Evolutionary conservation across 2,329 filamentous ascomycete genomes (phyloP), one percentile per base, ranked within the genome.

Genomic region (Falciphora oryzae): DNA sequence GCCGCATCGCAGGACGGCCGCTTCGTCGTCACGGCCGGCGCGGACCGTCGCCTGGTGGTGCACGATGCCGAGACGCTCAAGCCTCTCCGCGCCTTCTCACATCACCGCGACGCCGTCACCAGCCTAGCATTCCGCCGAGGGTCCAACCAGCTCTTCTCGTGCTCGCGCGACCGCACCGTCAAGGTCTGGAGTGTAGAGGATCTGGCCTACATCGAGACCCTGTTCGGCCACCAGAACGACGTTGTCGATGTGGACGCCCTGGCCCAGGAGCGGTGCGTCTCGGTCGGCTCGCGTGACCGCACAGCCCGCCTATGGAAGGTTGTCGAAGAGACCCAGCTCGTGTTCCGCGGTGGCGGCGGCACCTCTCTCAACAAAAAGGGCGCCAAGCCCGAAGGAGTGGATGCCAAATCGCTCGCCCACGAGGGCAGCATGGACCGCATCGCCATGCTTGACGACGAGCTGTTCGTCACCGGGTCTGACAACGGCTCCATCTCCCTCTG

Each of bases 241-340:
- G 90, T 98, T 6, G 83, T 94, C 53, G 91, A 93, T 72, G 86
- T 99, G 64, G 90, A 91, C 68, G 89, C 92, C 28, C 83, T 96
- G 67, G 88, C 89, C 2, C 88, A 93, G 70, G 95, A 98, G 76
- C 89, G 92, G 61, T 97, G 95, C 74, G 84, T 98, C 66, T 95
- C 89, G 67, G 95, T 97, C 25, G 95, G 95, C 64, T 90, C 92
- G 7, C 85, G 95, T 68, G 95, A 99, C 75, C 88, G 94, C 65
- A 97, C 93, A 2, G 95, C 94, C 56, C 85, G 95, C 65, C 79
- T 97, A 70, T 99, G 95, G 95, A 97, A 97, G 77, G 93, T 99
- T 1, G 87, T 92, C 5, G 95, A 99, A 71, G 94, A 99, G 78
- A 92, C 90, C 1, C 95, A 99, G 75, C 85, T 99, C 8, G 93